A percentile compares a stretch with the other conserved stretches of the same genome.
Conservation (phyloP, 2,329 filamentous ascomycete species). For the Aspergillus sp. region DNA sequence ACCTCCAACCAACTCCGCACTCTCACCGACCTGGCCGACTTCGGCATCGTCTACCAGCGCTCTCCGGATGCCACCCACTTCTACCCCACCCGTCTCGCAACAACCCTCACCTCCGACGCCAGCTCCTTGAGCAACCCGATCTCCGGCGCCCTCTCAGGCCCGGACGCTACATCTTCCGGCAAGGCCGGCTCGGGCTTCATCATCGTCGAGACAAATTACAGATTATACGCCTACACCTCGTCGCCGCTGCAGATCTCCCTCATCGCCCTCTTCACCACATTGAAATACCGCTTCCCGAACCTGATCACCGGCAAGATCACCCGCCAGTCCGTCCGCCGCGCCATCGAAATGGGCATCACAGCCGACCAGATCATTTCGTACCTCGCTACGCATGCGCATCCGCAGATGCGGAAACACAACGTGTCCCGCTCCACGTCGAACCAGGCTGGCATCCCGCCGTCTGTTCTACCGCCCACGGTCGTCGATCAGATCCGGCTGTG, state of each 20-base stretch:
- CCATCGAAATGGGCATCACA: slow-evolving; percentile 87
- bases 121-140: slow-evolving; percentile 70
- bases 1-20: slow-evolving; percentile 80
- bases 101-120: slow-evolving; percentile 79
- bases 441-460: slow-evolving; percentile 40
- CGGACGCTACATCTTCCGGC: slow-evolving; percentile 27
- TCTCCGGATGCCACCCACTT: slow-evolving; percentile 50
- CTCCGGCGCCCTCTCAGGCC: slow-evolving; percentile 57
- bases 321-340: slow-evolving; percentile 80
- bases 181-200: slow-evolving; percentile 65
- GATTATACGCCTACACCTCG: slow-evolving; percentile 93
- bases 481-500: slow-evolving; percentile 96
- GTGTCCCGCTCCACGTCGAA: slow-evolving; percentile 39
- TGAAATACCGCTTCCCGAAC: slow-evolving; percentile 89
- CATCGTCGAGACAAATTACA: slow-evolving; percentile 97
- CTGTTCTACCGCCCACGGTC: slow-evolving; percentile 88
- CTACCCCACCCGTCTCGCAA: slow-evolving; percentile 92
- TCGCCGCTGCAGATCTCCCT: slow-evolving; percentile 94
- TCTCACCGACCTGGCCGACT: slow-evolving; percentile 85
- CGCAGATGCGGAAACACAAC: slow-evolving; percentile 74
- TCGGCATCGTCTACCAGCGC: slow-evolving; percentile 79
- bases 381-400: slow-evolving; percentile 86
- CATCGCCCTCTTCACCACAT: slow-evolving; percentile 80
- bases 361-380: slow-evolving; percentile 94
- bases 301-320: slow-evolving; percentile 90